Percentiles rank a stretch among this genome's conserved stretches.
Conservation (phyloP, 225 moss, liverwort and hornwort genomes). For the Ulota crispa region DNA sequence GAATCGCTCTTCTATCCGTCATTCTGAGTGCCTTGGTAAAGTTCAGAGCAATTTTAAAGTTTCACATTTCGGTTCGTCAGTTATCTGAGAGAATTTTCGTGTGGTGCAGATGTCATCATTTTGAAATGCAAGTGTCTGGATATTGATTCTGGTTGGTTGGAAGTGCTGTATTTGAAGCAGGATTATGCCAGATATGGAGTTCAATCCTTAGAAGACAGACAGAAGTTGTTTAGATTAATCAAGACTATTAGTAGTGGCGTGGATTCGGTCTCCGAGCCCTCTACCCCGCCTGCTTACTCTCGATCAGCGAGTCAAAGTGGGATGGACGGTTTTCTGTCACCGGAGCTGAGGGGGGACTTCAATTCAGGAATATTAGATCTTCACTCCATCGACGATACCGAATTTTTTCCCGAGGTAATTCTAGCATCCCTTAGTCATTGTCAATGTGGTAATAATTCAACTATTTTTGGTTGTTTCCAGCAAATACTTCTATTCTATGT, state of each 20-base stretch:
- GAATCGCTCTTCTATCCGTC: not conserved
- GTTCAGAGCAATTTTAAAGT: not conserved
- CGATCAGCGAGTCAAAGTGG: slow-evolving; percentile 76
- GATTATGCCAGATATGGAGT: slow-evolving; percentile 98
- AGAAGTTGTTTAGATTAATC: slow-evolving; percentile 93
- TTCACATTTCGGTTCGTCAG: not conserved
- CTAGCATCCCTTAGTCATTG: not conserved
- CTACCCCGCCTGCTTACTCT: slow-evolving; percentile 74
- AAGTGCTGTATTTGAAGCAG: slow-evolving; percentile 77
- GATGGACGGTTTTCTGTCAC: slow-evolving; percentile 96
- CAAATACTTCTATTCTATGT: not conserved
- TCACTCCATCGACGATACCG: slow-evolving; percentile 97
- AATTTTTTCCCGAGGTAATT: slow-evolving; percentile 93
- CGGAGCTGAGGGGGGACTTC: slow-evolving; percentile 95
- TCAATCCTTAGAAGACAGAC: slow-evolving; percentile 92
- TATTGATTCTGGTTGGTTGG: slow-evolving; percentile 57
- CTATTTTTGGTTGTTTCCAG: not conserved
- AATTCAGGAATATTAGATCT: slow-evolving; percentile 95
- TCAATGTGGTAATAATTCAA: not conserved
- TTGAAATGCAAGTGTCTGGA: slow-evolving; percentile 12
- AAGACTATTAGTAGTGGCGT: slow-evolving; percentile 86
- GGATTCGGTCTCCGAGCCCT: slow-evolving; percentile 74
- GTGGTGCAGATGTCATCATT: slow-evolving; percentile 3
- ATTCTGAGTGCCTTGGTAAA: not conserved
- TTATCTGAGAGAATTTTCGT: not conserved